phyloP scores from a whole-genome alignment of 805 yeast genomes.

The Wickerhamiella allomyrinae region DNA sequence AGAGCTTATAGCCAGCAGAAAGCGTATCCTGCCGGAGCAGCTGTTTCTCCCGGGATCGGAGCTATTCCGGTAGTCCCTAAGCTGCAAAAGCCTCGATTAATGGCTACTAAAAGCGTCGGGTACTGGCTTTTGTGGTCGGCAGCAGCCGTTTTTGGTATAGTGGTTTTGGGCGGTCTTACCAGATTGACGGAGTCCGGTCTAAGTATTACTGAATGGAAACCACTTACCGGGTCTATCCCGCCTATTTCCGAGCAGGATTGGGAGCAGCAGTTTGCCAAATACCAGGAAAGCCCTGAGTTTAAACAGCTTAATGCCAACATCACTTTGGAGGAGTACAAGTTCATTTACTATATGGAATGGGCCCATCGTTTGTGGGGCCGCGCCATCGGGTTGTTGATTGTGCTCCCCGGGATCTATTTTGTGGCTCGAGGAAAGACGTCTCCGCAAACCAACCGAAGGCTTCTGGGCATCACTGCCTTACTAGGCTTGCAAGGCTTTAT shows the following conservation, averaged over 20 bases:
- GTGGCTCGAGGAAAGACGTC: slow-evolving; percentile 53
- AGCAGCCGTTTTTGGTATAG: slow-evolving; percentile 83
- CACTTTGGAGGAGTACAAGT: slow-evolving; percentile 82
- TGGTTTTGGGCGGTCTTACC: slow-evolving; percentile 90
- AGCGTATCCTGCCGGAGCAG: slow-evolving; percentile 2
- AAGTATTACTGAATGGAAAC: slow-evolving; percentile 96
- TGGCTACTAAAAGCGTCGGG: slow-evolving; percentile 50
- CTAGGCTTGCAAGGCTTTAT: slow-evolving; percentile 89
- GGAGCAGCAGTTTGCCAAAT: slow-evolving; percentile 71
- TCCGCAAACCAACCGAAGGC: slow-evolving; percentile 46
- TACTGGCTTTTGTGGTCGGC: slow-evolving; percentile 83
- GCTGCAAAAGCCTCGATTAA: slow-evolving; percentile 20
- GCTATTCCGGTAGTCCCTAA: slow-evolving; percentile 11
- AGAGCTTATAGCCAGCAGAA: not conserved
- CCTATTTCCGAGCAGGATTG: slow-evolving; percentile 72
- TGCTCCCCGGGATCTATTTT: slow-evolving; percentile 76
- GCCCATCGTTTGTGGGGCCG: slow-evolving; percentile 87
- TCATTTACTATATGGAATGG: slow-evolving; percentile 97
- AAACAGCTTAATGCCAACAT: slow-evolving; percentile 77
- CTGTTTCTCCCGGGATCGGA: slow-evolving; percentile 9
- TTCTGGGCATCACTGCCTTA: slow-evolving; percentile 58
- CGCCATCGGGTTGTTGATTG: slow-evolving; percentile 68
- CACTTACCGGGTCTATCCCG: slow-evolving; percentile 89
- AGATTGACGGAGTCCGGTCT: slow-evolving; percentile 91
- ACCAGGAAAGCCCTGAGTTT: slow-evolving; percentile 81